Evolutionary conservation across 306 rosid genomes (phyloP).

Genomic region (Dalbergia oliveri): DNA sequence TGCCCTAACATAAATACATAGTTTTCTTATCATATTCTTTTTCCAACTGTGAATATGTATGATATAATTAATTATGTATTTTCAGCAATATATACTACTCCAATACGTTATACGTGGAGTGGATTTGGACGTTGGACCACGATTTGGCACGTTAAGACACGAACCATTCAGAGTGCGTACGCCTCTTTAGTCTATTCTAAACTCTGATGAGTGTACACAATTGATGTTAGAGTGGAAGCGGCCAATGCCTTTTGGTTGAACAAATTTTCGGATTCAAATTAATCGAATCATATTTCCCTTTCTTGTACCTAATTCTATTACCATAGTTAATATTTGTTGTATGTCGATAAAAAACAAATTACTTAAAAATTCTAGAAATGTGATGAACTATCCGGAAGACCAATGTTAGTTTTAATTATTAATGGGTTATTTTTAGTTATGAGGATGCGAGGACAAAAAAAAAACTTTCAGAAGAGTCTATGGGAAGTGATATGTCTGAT

Average conservation of each 20-base stretch:
- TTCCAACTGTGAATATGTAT: no score
- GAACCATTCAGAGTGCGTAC: background rate
- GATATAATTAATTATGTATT: no score
- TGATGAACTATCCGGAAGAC: background rate
- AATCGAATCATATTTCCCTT: background rate
- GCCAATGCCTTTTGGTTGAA: background rate
- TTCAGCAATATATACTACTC: no score
- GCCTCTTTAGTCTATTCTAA: background rate
- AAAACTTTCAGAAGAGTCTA: no score
- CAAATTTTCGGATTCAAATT: background rate
- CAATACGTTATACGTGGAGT: no score
- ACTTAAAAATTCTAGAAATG: background rate
- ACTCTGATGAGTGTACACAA: background rate
- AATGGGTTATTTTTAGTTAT: no score
- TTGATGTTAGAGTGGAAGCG: background rate
- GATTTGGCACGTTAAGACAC: constrained; percentile 11
- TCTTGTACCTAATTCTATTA: background rate
- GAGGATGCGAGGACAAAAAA: no score
- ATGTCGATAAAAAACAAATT: background rate
- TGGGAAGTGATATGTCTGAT: no score
- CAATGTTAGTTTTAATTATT: no score
- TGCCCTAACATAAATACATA: no score
- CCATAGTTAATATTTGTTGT: background rate
- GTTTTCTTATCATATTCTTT: no score
- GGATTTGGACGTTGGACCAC: constrained; percentile 6